Base-by-base conservation (phyloP, 2,329 filamentous ascomycete genomes). In the Metarhizium album region DNA sequence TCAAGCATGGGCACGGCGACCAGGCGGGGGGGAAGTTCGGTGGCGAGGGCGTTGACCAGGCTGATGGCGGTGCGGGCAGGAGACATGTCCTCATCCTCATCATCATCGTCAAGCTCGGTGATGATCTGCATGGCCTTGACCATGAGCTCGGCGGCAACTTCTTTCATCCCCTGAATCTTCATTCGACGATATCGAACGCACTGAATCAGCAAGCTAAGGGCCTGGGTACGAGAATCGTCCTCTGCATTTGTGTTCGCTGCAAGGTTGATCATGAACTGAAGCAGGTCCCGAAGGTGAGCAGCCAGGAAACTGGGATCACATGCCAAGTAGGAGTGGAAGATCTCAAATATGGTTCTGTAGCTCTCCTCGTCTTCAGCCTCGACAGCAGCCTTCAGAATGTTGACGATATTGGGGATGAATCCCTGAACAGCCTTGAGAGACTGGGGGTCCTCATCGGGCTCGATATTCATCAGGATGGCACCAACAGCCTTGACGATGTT, bases 401-500 rank as follows among this genome's bases (percentile, higher is more conserved):
- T 80, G 53, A 97, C 91, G 85, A 97, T 93, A 61, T 81, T 73
- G 11, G 93, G 91, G 53, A 97, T 78, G 51, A 93, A 81, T 57
- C 79, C 75, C 68, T 94, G 87, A 65, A 97, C 86, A 46, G 82
- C 75, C 62, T 80, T 78, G 53, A 95, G 74, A 42, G 84, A 80
- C 56, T 84, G 74, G 54, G 80, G 74, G 58, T 95, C 86, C 71
- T 95, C 88, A 38, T 96, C 90, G 1, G 87, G 82, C 64, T 96
- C 87, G 46, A 97, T 74, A 55, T 95, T 80, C 75, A 94, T 86
- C 50, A 91, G 84, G 61, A 95, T 78, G 63, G 89, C 86, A 62
- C 90, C 90, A 54, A 97, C 79, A 54, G 89, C 90, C 63, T 95
- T 81, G 70, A 96, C 84, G 31, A 93, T 94, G 75, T 96, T 97